Evolutionary conservation across 164 flowering plant genomes (phyloP).

Genomic region (Aristolochia fimbriata): DNA sequence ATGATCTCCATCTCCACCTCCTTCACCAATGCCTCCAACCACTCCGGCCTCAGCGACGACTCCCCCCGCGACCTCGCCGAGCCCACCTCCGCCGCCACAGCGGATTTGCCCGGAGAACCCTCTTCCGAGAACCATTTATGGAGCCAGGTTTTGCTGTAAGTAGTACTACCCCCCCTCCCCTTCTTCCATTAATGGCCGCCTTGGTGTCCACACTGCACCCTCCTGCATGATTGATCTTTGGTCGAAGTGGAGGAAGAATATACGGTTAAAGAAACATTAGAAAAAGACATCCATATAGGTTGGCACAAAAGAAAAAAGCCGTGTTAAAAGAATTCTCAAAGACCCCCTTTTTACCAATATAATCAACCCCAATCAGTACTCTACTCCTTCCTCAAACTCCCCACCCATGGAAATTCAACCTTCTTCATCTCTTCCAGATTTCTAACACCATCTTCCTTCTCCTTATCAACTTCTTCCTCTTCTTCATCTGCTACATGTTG

Average conservation of each 20-base stretch:
- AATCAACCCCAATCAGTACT: too few relatives aligned
- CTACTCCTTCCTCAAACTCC: too few relatives aligned
- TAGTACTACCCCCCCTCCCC: too few relatives aligned
- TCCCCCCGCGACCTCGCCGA: slow-evolving; percentile 28
- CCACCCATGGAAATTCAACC: too few relatives aligned
- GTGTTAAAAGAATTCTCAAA: too few relatives aligned
- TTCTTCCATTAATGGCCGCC: neutral
- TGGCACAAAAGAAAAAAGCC: slow-evolving; percentile 3
- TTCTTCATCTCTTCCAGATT: too few relatives aligned
- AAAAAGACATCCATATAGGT: neutral
- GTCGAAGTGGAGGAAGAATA: slow-evolving; percentile 9
- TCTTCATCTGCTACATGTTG: too few relatives aligned
- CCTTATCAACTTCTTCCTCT: too few relatives aligned
- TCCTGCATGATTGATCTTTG: slow-evolving; percentile 6
- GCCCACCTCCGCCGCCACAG: slow-evolving; percentile 15
- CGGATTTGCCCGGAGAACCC: slow-evolving; percentile 26
- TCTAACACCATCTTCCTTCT: too few relatives aligned
- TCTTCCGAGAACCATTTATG: slow-evolving; percentile 34
- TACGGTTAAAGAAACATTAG: neutral
- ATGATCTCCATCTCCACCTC: slow-evolving; percentile 46
- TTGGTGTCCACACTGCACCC: neutral
- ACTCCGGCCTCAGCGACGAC: slow-evolving; percentile 28
- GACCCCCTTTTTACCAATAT: too few relatives aligned
- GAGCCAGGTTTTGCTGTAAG: slow-evolving; percentile 50
- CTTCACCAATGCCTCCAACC: slow-evolving; percentile 42